Evolutionary conservation across 2,329 filamentous ascomycete species (phyloP).

Genomic region (Fusarium sp.): DNA sequence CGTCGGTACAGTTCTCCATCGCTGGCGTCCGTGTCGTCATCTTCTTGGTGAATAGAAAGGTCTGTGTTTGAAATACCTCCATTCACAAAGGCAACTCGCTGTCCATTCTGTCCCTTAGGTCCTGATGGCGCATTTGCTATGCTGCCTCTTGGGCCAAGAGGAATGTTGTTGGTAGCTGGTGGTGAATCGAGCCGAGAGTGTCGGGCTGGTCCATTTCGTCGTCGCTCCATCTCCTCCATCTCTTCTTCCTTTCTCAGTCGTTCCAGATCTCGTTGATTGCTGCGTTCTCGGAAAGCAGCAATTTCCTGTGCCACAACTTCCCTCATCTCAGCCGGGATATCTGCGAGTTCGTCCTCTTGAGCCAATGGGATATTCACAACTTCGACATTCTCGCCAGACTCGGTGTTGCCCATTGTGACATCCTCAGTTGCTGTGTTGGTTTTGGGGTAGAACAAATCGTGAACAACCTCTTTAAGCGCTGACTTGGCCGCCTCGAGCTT

Average conservation of each 20-base stretch:
- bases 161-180: constrained; percentile 66
- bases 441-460: constrained; percentile 76
- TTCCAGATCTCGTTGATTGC: constrained; percentile 87
- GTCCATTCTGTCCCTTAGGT: constrained; percentile 72
- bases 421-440: constrained; percentile 65
- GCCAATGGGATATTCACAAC: constrained; percentile 89
- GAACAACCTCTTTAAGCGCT: constrained; percentile 73
- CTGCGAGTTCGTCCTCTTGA: constrained; percentile 90
- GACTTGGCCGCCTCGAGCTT: constrained; percentile 75
- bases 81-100: constrained; percentile 80
- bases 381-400: constrained; percentile 74
- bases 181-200: constrained; percentile 78
- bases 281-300: constrained; percentile 90
- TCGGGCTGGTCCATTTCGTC: constrained; percentile 71
- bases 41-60: constrained; percentile 70
- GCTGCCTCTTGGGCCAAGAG: constrained; percentile 54
- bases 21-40: constrained; percentile 87
- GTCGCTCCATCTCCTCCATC: constrained; percentile 85
- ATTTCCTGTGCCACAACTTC: constrained; percentile 96
- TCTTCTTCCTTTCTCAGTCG: constrained; percentile 90
- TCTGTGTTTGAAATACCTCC: constrained; percentile 74
- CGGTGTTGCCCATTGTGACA: constrained; percentile 72
- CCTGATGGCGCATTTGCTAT: constrained; percentile 79
- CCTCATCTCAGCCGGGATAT: constrained; percentile 95
- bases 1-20: constrained; percentile 86